phyloP scores from a whole-genome alignment of 805 yeast genomes.

The Lachancea sp. region DNA sequence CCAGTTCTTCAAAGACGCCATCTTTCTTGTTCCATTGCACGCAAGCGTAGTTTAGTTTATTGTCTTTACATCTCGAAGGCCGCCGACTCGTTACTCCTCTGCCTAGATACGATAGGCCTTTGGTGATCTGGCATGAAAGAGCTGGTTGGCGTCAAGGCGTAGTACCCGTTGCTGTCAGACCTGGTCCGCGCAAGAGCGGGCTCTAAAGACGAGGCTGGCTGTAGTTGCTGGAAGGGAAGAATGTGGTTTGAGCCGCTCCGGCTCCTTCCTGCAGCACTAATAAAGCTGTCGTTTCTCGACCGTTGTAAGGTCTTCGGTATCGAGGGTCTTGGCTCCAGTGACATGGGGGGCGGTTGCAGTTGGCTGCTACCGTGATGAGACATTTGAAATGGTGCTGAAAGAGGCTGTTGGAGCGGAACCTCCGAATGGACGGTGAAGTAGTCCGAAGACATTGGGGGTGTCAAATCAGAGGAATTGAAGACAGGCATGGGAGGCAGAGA shows the following conservation, averaged over 20 bases:
- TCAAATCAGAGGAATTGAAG: constrained; percentile 2
- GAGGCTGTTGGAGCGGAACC: constrained; percentile 1
- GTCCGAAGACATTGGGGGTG: constrained; percentile 1
- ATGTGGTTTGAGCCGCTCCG: constrained; percentile 23
- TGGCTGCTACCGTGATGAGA: background rate
- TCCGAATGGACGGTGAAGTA: constrained; percentile 6
- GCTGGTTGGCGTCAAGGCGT: constrained; percentile 18
- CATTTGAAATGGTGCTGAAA: constrained; percentile 4
- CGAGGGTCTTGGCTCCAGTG: constrained; percentile 6
- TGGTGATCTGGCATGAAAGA: constrained; percentile 7
- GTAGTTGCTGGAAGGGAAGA: constrained; percentile 9
- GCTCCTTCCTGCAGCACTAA: constrained; percentile 15
- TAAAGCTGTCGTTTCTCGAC: constrained; percentile 13
- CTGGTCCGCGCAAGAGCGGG: constrained; percentile 16
- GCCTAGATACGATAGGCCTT: constrained; percentile 2
- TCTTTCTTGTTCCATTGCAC: background rate
- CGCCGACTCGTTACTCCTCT: constrained; percentile 4
- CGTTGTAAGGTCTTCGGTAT: constrained; percentile 9
- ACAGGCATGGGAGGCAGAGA: constrained; percentile 21
- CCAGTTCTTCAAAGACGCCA: background rate
- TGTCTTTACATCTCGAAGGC: constrained; percentile 4
- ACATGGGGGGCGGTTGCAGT: constrained; percentile 4
- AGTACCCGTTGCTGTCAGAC: constrained; percentile 18
- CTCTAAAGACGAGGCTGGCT: constrained; percentile 3
- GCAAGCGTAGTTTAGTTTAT: background rate